Evolutionary conservation across 2,329 filamentous ascomycete genomes (phyloP), one percentile per base, ranked within the genome.

Genomic region (Colletotrichum salicis): DNA sequence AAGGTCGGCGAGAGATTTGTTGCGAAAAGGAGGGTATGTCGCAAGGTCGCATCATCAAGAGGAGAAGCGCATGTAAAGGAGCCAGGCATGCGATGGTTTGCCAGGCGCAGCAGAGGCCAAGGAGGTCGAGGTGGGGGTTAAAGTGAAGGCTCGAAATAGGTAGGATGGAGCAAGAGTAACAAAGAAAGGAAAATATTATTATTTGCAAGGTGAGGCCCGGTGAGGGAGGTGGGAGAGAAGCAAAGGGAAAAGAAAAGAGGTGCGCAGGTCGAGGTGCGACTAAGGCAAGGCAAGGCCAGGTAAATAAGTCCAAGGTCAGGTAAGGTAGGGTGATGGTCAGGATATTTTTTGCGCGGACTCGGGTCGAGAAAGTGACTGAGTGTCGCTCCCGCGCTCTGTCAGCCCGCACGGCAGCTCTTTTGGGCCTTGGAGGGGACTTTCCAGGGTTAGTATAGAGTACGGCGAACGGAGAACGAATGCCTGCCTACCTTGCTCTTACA

Each of bases 31-130:
- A 57, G 59, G 54, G 57, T 51, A 24, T 41, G 55, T 63, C 70
- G 67, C 70, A 72, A 72, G 41, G 70, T 71, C 61, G 70, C 70
- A 72, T 72, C 62, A 72, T 72, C 61, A 55, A 45, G 52, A 66
- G 69, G 65, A 56, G 58, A 58, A 52, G 57, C 45, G 48, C 70
- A 71, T 66, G 57, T 33, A 71, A 33, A 52, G 58, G 64, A 57
- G 45, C 27, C 67, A 54, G 57, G 35, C 58, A 56, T 68, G 58
- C 68, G 64, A 62, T 19, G 37, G 59, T 64, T 51, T 33, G 58
- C 45, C 35, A 41, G 27, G 52, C 7, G 37, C 13, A 33, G 31
- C 27, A 27, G 58, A 57, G 12, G n/a, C 15, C 45, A 19, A 27
- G 29, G 10, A 55, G 33, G 31, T 24, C 57, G 55, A 35, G n/a